phyloP scores from a whole-genome alignment of 805 yeast genomes.

The Saccharomycopsis microspora region DNA sequence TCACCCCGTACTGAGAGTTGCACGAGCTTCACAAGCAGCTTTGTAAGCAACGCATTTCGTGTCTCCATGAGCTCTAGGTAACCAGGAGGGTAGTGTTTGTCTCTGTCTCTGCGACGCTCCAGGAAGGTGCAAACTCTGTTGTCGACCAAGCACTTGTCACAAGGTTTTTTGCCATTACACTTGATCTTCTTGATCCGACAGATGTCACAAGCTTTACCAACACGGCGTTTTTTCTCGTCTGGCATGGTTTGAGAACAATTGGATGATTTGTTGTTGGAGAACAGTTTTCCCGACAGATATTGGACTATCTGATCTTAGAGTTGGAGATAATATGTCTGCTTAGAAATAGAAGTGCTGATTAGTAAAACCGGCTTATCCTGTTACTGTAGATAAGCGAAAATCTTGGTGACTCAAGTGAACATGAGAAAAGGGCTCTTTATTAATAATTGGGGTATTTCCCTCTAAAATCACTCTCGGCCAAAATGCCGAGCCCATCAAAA shows the following conservation, averaged over 20 bases:
- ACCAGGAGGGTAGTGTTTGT: conserved; percentile 45
- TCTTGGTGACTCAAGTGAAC: too few species aligned
- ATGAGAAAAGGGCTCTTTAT: too few species aligned
- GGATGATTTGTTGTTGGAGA: not conserved
- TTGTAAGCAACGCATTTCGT: conserved; percentile 39
- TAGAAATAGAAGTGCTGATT: too few species aligned
- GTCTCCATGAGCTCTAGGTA: conserved; percentile 56
- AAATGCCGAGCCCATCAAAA: too few species aligned
- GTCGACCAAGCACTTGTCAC: conserved; percentile 41
- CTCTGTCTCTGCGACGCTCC: conserved; percentile 40
- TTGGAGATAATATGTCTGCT: too few species aligned
- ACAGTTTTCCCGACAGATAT: too few species aligned
- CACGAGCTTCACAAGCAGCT: conserved; percentile 25
- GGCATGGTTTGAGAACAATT: not conserved
- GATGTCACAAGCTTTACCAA: conserved; percentile 54
- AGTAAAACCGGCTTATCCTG: too few species aligned
- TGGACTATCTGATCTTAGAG: too few species aligned
- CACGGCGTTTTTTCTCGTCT: conserved; percentile 33
- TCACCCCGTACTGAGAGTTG: conserved; percentile 2
- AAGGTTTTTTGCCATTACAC: conserved; percentile 53
- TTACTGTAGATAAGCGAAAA: too few species aligned
- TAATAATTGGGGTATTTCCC: too few species aligned
- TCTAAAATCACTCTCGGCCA: too few species aligned
- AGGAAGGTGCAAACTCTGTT: conserved; percentile 50
- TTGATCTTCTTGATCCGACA: conserved; percentile 54